phyloP scores from a whole-genome alignment of 1,284 basidiomycete species.

The Rhodotorula sp. region DNA sequence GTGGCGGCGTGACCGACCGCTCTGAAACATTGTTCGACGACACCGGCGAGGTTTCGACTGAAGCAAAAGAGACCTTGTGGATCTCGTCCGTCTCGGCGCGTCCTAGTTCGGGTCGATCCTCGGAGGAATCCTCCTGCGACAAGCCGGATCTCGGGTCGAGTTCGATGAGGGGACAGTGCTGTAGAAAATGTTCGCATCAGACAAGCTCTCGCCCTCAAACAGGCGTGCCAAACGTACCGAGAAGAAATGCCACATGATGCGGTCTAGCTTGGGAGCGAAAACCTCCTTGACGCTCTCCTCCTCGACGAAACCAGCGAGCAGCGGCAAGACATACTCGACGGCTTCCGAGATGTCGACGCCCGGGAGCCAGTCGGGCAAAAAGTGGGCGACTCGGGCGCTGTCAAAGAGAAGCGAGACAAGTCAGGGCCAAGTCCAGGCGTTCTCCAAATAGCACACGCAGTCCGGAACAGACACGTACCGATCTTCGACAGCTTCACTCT shows the following conservation, averaged over 20 bases:
- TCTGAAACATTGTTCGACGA: constrained; percentile 13
- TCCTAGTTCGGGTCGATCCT: neutral
- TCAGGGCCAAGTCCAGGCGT: neutral
- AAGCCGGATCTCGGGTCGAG: constrained; percentile 10
- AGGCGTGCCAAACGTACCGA: constrained; percentile 55
- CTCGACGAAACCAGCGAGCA: constrained; percentile 79
- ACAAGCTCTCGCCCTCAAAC: neutral
- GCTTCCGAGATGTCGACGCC: constrained; percentile 82
- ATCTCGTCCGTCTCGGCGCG: neutral
- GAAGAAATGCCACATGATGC: constrained; percentile 92
- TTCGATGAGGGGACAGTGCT: constrained; percentile 39
- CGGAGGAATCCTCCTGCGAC: constrained; percentile 1
- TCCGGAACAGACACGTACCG: constrained; percentile 48
- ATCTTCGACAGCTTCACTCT: constrained; percentile 80
- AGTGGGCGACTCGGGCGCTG: constrained; percentile 76
- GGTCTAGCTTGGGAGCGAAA: constrained; percentile 74
- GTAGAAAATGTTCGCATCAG: neutral
- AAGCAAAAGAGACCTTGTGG: constrained; percentile 1
- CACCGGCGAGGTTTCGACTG: constrained; percentile 15
- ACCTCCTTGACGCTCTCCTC: constrained; percentile 82
- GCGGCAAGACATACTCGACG: constrained; percentile 87
- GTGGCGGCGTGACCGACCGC: constrained; percentile 24
- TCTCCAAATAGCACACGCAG: too few relatives aligned
- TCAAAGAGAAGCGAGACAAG: constrained; percentile 1
- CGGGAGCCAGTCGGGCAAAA: constrained; percentile 69